Evolutionary conservation across 106 monocot genomes (phyloP), one percentile per base, ranked within the genome.

Genomic region (Apostasia shenzhenica): DNA sequence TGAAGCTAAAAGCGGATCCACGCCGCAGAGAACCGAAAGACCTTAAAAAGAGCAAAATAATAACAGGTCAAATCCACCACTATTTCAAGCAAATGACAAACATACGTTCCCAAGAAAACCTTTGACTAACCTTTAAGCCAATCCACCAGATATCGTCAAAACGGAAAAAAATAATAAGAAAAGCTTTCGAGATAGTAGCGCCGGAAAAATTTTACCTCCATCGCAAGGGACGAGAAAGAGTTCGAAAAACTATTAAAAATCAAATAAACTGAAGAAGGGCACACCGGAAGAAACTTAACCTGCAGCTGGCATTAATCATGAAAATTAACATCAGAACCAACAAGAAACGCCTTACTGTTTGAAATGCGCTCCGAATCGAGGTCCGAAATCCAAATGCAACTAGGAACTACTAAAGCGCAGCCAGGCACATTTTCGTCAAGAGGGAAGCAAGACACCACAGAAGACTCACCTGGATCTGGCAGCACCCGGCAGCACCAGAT

Each of bases 381-480:
- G 26, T 65, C 26, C 48, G 37, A 65, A 65, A 14, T 65, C 5
- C 4, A 49, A 65, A 65, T 48, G 65, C 65, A 49, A 14, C 48
- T 49, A 14, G 26, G 48, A 63, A 13, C 65, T 49, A 47, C 65
- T 48, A 14, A 6, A 37, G 3, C 14, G 48, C 6, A 49, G 26
- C 48, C 48, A 65, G 2, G 45, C 48, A 48, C 65, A 65, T 65
- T 65, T 26, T 48, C 65, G 26, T 65, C 43, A 49, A 48, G 48
- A 37, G 6, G 26, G 46, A 37, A 49, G 14, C 8, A 14, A 26
- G 62, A 10, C 26, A 65, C 37, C 48, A 14, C 14, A 65, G 65
- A 65, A 48, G 7, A 2, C 65, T 65, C 65, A 48, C 65, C 65
- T 6, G 65, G 65, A 65, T 65, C 65, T 45, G 45, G 26, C 26